Base-by-base conservation (phyloP, 2,329 filamentous ascomycete species). In the Scedosporium boydii region DNA sequence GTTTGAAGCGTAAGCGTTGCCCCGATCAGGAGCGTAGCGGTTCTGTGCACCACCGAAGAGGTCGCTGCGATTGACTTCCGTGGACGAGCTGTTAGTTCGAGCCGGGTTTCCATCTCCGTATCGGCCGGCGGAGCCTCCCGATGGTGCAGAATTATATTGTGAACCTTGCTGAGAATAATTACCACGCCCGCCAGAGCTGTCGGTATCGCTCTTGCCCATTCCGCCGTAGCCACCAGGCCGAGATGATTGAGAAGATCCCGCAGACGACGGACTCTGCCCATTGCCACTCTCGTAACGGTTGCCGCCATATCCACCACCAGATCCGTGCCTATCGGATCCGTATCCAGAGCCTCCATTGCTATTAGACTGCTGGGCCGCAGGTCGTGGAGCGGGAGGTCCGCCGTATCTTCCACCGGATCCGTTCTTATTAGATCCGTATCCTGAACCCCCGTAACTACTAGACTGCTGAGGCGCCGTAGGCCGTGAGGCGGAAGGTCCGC, bases 201-300 rank as follows among this genome's bases (percentile, higher is more conserved):
- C 75, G 38, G 72, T 71, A 58, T 76, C 61, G 6, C 21, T 14
- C 9, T 51, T 75, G 56, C 82, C 83, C 63, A 87, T 74, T 6
- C 84, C 84, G 42, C 86, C 85, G 65, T 88, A 88, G 29, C 85
- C 85, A 57, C 83, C 82, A 10, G 80, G 78, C 12, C 82, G 70
- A 34, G 72, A 66, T 9, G 73, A 65, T 16, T 71, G 69, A 10
- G 62, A 59, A 57, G 18, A 21, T 4, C 34, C 65, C 38, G 67
- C 65, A 65, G 69, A 65, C 53, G 66, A 59, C 18, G 57, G 67
- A 62, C 72, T 69, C 4, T 70, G 69, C 21, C 62, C 68, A 23
- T 71, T 68, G 38, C 73, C 69, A 65, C 69, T 75, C 48, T 80
- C 79, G 69, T 86, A 86, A 71, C 78, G 75, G 67, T 81, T 84